Base-by-base conservation (phyloP, 169 alveolate genomes). In the Plasmodium knowlesi region DNA sequence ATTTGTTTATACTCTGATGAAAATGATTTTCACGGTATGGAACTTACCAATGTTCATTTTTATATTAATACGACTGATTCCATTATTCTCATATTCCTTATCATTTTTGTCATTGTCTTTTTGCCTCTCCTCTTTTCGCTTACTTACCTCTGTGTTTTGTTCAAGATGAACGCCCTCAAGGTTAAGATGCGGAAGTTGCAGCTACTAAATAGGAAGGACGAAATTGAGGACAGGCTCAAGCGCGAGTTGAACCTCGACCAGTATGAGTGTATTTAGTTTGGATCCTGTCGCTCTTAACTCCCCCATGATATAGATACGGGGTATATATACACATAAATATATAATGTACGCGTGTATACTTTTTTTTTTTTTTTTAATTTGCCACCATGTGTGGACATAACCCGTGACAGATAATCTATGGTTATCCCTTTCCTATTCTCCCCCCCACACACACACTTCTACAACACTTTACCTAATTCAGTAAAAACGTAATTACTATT, bases 21-120 rank as follows among this genome's bases (percentile, higher is more conserved):
- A 89, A 89, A 89, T 67, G 94, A 89, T 81, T 89, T 89, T 70
- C 91, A 89, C 28, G 94, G 94, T 4, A 89, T 89, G 83, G 79
- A 78, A 57, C 39, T 89, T 43, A 67, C 50, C 14, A 89, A 80
- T 89, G 83, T 32, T 37, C 94, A 89, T 37, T 89, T 89, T 61
- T 89, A 78, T 80, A 79, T 81, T 34, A 89, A 89, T 70, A 61
- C 90, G 5, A 79, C 94, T 4, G 94, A 89, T 89, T 89, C 94
- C 19, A 70, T 89, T 4, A 81, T 89, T 79, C 25, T 89, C 54
- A 89, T 89, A 22, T 79, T 89, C 37, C 83, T 89, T 30, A 89
- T 89, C 22, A 89, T 89, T 41, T 89, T 89, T 89, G 73, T 89
- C 9, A 54, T 89, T 32, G 90, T 89, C 16, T 78, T 89, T 89